Base-by-base conservation (phyloP, 257 asterid species). In the Marsdenia floribunda region DNA sequence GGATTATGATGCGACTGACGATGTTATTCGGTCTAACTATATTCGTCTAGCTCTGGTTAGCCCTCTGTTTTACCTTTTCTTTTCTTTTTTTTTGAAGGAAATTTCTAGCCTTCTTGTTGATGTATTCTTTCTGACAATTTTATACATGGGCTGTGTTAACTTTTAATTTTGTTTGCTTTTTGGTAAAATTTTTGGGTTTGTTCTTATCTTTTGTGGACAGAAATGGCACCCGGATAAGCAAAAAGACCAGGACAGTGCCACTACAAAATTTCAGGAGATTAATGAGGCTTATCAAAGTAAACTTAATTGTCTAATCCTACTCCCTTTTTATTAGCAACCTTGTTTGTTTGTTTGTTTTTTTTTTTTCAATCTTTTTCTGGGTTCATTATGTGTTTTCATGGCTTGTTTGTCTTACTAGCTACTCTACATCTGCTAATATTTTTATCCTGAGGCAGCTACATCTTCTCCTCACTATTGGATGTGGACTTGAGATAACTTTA, bases 171-270 rank as follows among this genome's bases (percentile, higher is more conserved):
- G 26, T 53, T 70, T 60, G n/a, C 21, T 67, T 68, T 60, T 21
- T 11, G 26, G 33, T 12, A 72, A 19, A 6, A 49, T 73, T 46
- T 76, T 46, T 44, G 7, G 33, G 15, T 3, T 53, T 53, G 7
- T 53, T 18, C 18, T 53, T 52, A 55, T 19, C 57, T 33, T 16
- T 78, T 40, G 78, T 57, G 82, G 47, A 53, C 82, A 90, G 98
- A 90, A 90, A 87, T 95, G 97, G 97, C 99, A 95, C 77, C 99
- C 99, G 38, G 98, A 95, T 84, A 95, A 95, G 80, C 87, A 88
- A 77, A 92, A 90, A 80, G 87, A 80, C 50, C 90, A 83, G 75
- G 96, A 78, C 58, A 33, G 55, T 65, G 83, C 97, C 44, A 92
- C 96, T 76, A 82, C 96, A 22, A 90, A 77, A 80, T 95, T 95